Base-by-base conservation (phyloP, 768 basidiomycete genomes). In the Rhodosporidiobolus sp. region DNA sequence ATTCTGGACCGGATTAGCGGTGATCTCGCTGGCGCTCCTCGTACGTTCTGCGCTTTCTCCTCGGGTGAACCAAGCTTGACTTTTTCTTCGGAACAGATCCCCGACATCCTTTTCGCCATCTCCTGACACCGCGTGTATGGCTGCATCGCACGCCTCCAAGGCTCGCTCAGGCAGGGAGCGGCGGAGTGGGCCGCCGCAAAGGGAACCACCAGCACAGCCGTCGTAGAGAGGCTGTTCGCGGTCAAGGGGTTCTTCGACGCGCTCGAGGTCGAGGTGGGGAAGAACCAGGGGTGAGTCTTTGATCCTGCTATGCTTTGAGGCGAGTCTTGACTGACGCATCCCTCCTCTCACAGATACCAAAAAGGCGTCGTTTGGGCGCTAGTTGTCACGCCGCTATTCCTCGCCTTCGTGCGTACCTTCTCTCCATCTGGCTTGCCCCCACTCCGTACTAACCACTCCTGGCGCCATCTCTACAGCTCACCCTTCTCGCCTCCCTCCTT, bases 81-180 rank as follows among this genome's bases (percentile, higher is more conserved):
- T n/a, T 32, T 46, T 3, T 28, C 19, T 57, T 14, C 38, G 38
- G 7, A 20, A 14, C 26, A 61, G 59, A 14, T 61, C 45, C 59
- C 59, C 46, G 59, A 61, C 59, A 20, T 61, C 59, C 45, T 61
- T n/a, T 61, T 61, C 59, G 28, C 28, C 59, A 14, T 61, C 46
- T 61, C 59, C 17, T 61, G 59, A 46, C 16, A 24, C 10, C 17
- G 28, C 17, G 17, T 49, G 46, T 48, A 61, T 46, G 2, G 2
- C 19, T 5, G 19, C 3, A 45, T 61, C 46, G 28, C 2, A 17
- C 7, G 7, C 0, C 46, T 61, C 17, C 45, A 61, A 46, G 1
- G 4, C 3, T 48, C 8, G n/a, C 59, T 61, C 46, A 11, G 30
- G 4, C 8, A 8, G 43, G 43, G 26, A 11, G 22, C 24, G 3